Percentiles rank a stretch among this genome's conserved stretches.
phyloP scores from a whole-genome alignment of 2,329 filamentous ascomycete species.

The Hypoxylon sp. region DNA sequence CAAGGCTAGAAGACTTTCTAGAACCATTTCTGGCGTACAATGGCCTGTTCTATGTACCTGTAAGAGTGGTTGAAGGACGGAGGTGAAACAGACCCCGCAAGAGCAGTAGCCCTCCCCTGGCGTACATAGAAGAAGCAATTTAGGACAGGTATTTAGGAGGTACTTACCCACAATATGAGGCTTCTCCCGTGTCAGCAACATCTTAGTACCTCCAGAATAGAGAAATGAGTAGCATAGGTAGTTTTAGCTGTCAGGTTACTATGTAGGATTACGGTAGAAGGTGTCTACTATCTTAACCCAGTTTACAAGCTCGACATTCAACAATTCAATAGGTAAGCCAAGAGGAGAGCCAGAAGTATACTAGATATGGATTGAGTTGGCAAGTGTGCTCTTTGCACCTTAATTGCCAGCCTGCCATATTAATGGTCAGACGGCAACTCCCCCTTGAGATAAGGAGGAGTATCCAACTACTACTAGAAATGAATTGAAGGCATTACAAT shows the following conservation, averaged over 20 bases:
- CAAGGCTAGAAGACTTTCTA: neutral
- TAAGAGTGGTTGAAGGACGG: neutral
- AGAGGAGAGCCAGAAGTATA: slow-evolving; percentile 7
- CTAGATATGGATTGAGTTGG: slow-evolving; percentile 39
- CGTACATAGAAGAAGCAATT: neutral
- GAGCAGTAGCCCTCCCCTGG: neutral
- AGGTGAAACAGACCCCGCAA: slow-evolving; percentile 5
- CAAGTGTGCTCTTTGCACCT: slow-evolving; percentile 50
- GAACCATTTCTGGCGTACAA: neutral
- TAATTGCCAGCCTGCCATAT: slow-evolving; percentile 46
- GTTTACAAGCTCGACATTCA: neutral
- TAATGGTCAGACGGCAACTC: slow-evolving; percentile 41
- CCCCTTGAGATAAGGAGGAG: slow-evolving; percentile 34
- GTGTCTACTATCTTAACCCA: neutral
- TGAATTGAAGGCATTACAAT: slow-evolving; percentile 36
- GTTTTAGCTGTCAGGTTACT: too few species aligned
- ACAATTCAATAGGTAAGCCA: neutral
- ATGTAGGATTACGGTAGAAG: neutral
- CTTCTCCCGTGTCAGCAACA: neutral
- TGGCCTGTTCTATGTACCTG: too few species aligned
- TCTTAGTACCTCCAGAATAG: neutral
- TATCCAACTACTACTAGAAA: slow-evolving; percentile 46
- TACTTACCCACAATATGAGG: neutral
- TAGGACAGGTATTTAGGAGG: neutral
- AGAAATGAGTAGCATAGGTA: neutral